phyloP scores from a whole-genome alignment of 2,329 filamentous ascomycete species.

The Penicillium italicum region DNA sequence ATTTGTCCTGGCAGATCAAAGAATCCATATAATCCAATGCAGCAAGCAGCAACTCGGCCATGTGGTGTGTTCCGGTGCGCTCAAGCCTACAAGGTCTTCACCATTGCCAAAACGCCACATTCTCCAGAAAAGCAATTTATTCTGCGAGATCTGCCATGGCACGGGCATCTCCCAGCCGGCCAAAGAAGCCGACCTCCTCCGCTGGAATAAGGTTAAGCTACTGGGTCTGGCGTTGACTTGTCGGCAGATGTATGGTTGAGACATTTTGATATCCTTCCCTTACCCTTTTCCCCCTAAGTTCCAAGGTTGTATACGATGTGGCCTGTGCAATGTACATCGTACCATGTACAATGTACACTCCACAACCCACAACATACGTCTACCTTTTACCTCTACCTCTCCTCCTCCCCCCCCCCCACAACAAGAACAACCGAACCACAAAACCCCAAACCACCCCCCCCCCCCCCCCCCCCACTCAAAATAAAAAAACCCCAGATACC shows the following conservation, averaged over 20 bases:
- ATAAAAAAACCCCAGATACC: slow-evolving; percentile 26
- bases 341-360: neutral
- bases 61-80: slow-evolving; percentile 27
- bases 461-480: neutral
- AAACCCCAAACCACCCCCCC: no score
- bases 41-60: slow-evolving; percentile 31
- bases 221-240: slow-evolving; percentile 33
- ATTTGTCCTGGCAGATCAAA: slow-evolving; percentile 27
- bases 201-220: slow-evolving; percentile 13
- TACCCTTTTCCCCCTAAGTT: neutral
- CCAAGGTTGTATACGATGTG: no score
- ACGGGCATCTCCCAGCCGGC: slow-evolving; percentile 27
- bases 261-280: neutral
- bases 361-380: no score
- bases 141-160: slow-evolving; percentile 37
- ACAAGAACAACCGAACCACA: no score
- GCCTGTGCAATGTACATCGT: neutral
- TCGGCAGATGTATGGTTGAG: slow-evolving; percentile 34
- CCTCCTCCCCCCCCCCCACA: neutral
- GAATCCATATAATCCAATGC: slow-evolving; percentile 38
- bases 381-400: neutral
- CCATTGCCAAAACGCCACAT: neutral
- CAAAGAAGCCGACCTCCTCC: slow-evolving; percentile 18
- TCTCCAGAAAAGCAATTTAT: neutral
- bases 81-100: neutral